These are phyloP conservation scores for Peronosclerospora sorghi DNA, from an alignment of 352 stramenopile species.

Conservation along the genomic window DNA sequence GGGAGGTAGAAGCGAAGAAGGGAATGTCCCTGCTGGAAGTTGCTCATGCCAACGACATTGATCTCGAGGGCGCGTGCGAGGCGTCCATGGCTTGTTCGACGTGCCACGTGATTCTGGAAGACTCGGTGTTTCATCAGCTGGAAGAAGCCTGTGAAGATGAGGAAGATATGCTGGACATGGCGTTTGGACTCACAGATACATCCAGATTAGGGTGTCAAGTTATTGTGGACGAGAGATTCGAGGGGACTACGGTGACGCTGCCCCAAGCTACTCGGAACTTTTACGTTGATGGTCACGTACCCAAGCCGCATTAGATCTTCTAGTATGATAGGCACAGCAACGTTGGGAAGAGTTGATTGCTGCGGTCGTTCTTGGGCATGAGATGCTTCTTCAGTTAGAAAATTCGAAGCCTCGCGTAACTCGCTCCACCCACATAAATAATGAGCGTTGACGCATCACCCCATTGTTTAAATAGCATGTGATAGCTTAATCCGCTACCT, in stretches of 20 bases:
- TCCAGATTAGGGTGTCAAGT: constrained; percentile 89
- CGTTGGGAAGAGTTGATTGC: constrained; percentile 1
- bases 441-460: constrained; percentile 13
- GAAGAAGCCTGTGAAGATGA: constrained; percentile 92
- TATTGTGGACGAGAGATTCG: constrained; percentile 86
- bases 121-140: constrained; percentile 87
- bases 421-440: constrained; percentile 22
- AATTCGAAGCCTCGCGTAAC: neutral
- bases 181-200: constrained; percentile 94
- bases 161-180: constrained; percentile 99
- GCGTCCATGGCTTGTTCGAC: constrained; percentile 97
- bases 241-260: constrained; percentile 83
- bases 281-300: constrained; percentile 97
- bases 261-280: constrained; percentile 97
- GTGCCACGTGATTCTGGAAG: constrained; percentile 95
- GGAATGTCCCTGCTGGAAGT: constrained; percentile 87
- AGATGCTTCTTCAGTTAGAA: constrained; percentile 24
- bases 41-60: constrained; percentile 89
- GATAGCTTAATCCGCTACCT: constrained; percentile 4
- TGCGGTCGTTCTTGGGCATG: constrained; percentile 3
- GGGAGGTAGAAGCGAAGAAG: constrained; percentile 54
- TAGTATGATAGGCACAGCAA: neutral
- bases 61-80: constrained; percentile 90
- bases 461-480: neutral
- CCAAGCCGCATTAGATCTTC: constrained; percentile 86